Conservation (phyloP, 768 basidiomycete genomes). For the Royoungia palumana region DNA sequence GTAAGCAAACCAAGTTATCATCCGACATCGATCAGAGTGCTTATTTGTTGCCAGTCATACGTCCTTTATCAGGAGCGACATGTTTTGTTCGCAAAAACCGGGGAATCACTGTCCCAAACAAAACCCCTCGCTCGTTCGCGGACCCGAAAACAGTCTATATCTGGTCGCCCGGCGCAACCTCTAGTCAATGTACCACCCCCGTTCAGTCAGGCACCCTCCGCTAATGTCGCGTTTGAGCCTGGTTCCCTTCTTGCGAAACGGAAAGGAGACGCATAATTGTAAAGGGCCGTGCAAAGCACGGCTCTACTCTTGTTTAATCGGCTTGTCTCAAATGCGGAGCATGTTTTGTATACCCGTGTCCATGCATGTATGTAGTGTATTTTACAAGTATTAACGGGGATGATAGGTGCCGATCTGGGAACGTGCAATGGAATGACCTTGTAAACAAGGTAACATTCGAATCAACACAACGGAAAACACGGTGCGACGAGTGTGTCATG, state of each 20-base stretch:
- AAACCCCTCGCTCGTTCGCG: conserved; percentile 37
- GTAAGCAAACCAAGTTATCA: conserved; percentile 41
- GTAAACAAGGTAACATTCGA: too few relatives aligned
- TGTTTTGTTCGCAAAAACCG: conserved; percentile 41
- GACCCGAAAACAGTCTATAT: conserved; percentile 36
- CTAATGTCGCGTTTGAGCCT: conserved; percentile 60
- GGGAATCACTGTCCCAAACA: conserved; percentile 23
- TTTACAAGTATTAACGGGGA: conserved; percentile 17
- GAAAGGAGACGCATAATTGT: conserved; percentile 29
- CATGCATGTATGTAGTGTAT: conserved; percentile 21
- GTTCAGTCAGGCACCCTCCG: conserved; percentile 25
- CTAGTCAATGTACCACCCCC: conserved; percentile 48
- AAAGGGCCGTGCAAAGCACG: not conserved
- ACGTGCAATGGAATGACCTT: not conserved
- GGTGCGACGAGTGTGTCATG: conserved; percentile 19
- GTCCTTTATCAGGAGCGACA: conserved; percentile 78
- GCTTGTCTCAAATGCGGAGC: conserved; percentile 6
- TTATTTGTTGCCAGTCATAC: conserved; percentile 57
- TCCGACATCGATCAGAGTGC: not conserved
- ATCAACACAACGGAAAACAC: not conserved
- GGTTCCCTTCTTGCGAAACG: conserved; percentile 68
- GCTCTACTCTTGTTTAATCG: conserved; percentile 1
- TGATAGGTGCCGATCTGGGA: not conserved
- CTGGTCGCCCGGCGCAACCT: conserved; percentile 41
- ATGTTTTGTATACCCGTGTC: conserved; percentile 13